These are phyloP conservation scores for Naganishia vaughanmartiniae DNA, from an alignment of 768 basidiomycete genomes.

Conservation along the genomic window DNA sequence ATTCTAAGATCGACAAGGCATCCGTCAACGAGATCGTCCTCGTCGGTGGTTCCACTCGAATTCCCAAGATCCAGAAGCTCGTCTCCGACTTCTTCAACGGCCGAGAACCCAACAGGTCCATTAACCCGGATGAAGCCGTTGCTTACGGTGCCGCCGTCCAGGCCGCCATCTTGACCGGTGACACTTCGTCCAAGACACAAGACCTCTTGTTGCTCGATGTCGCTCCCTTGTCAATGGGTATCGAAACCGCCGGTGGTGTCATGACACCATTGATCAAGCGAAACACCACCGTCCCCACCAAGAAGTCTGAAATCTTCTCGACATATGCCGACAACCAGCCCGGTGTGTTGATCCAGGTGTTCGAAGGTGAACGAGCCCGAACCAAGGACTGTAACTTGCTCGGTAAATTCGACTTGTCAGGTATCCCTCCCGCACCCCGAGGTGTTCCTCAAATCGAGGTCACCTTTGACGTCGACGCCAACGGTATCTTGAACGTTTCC, in stretches of 20 bases:
- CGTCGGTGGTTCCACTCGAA: constrained; percentile 78
- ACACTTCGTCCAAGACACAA: constrained; percentile 84
- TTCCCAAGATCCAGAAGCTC: constrained; percentile 97
- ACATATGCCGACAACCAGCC: constrained; percentile 92
- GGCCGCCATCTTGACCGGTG: constrained; percentile 95
- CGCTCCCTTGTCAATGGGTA: constrained; percentile 94
- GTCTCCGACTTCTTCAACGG: constrained; percentile 95
- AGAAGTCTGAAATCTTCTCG: constrained; percentile 96
- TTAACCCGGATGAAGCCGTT: constrained; percentile 99
- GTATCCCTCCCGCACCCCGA: constrained; percentile 57
- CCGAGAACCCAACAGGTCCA: constrained; percentile 91
- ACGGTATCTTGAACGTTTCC: constrained; percentile 59
- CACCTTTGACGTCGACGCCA: constrained; percentile 66
- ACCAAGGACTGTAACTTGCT: constrained; percentile 99
- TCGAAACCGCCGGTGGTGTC: constrained; percentile 97
- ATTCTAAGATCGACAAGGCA: constrained; percentile 95
- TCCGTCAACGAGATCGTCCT: constrained; percentile 74
- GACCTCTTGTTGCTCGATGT: constrained; percentile 95
- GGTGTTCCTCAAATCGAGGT: constrained; percentile 57
- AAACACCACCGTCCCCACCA: constrained; percentile 97
- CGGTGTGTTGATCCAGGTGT: constrained; percentile 95
- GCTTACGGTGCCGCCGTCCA: constrained; percentile 98
- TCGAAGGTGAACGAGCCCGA: constrained; percentile 91
- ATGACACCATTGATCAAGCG: constrained; percentile 96
- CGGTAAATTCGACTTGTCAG: constrained; percentile 73